Evolutionary conservation across 768 basidiomycete genomes (phyloP).

Genomic region (Candolleomyces efflorescens): DNA sequence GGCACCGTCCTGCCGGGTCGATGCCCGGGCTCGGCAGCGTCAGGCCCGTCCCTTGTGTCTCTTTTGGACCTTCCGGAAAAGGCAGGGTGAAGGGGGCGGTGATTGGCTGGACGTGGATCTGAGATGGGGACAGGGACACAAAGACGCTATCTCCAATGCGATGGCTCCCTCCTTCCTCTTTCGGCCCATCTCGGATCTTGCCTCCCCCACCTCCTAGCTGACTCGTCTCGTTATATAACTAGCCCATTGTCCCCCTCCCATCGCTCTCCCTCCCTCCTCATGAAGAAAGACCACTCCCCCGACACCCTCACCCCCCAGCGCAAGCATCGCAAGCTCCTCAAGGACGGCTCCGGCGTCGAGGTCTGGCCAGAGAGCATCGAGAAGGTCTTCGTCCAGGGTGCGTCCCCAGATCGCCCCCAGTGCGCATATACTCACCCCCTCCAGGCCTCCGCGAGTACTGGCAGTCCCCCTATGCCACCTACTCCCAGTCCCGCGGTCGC

Average conservation of each 20-base stretch:
- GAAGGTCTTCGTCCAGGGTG: conserved; percentile 73
- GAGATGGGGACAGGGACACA: conserved; percentile 5
- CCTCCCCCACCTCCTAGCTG: conserved; percentile 9
- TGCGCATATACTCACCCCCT: conserved; percentile 4
- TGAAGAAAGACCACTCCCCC: conserved; percentile 26
- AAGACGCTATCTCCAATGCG: conserved; percentile 36
- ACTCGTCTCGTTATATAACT: conserved; percentile 17
- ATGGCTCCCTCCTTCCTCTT: conserved; percentile 50
- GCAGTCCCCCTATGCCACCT: conserved; percentile 78
- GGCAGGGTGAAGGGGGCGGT: conserved; percentile 13
- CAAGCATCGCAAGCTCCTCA: conserved; percentile 81
- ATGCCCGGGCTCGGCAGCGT: background rate
- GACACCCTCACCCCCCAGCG: conserved; percentile 67
- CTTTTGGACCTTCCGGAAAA: background rate
- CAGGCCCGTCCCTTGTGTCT: background rate
- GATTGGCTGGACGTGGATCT: conserved; percentile 6
- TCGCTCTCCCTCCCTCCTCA: conserved; percentile 17
- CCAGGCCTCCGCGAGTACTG: conserved; percentile 73
- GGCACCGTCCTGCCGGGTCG: background rate
- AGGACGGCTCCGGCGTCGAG: conserved; percentile 70
- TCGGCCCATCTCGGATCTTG: conserved; percentile 50
- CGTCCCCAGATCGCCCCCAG: conserved; percentile 2
- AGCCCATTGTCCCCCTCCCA: conserved; percentile 20
- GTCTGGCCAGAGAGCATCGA: conserved; percentile 84
- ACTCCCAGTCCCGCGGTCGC: conserved; percentile 65